A percentile compares a stretch with the other conserved stretches of the same genome.
These are phyloP conservation scores for Pisolithus tinctorius DNA, from an alignment of 768 basidiomycete species.

Conservation along the genomic window DNA sequence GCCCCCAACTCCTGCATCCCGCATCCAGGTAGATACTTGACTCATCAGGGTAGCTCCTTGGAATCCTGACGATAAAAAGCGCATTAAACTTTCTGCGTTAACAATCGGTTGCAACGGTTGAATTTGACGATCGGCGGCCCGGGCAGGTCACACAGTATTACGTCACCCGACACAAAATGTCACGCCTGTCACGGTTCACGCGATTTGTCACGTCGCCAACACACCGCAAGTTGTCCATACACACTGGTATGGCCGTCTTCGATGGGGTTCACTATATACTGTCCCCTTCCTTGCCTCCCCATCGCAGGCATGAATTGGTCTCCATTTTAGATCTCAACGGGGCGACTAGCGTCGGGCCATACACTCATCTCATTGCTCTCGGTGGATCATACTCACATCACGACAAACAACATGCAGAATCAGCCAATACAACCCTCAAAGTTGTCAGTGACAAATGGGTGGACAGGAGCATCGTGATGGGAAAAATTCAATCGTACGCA, in stretches of 20 bases:
- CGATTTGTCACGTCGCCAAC: neutral
- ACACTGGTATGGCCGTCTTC: constrained; percentile 29
- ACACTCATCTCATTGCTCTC: constrained; percentile 41
- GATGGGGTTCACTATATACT: constrained; percentile 40
- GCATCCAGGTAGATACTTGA: too few species aligned
- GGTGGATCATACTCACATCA: constrained; percentile 46
- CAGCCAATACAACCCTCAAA: constrained; percentile 32
- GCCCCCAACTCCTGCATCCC: too few species aligned
- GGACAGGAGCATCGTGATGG: constrained; percentile 54
- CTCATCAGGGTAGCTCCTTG: too few species aligned
- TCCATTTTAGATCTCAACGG: constrained; percentile 49
- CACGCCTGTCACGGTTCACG: too few species aligned
- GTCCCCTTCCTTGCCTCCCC: constrained; percentile 39
- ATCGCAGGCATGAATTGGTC: constrained; percentile 38
- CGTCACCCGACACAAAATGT: too few species aligned
- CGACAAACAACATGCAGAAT: constrained; percentile 17
- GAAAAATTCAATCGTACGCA: constrained; percentile 50
- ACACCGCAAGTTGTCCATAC: neutral
- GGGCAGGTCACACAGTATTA: too few species aligned
- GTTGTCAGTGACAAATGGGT: constrained; percentile 56
- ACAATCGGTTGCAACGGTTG: too few species aligned
- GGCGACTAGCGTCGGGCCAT: constrained; percentile 43
- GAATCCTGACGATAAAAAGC: too few species aligned
- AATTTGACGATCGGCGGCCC: too few species aligned
- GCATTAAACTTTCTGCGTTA: too few species aligned